phyloP scores from a whole-genome alignment of 306 rosid species.

The Oemleria cerasiformis region DNA sequence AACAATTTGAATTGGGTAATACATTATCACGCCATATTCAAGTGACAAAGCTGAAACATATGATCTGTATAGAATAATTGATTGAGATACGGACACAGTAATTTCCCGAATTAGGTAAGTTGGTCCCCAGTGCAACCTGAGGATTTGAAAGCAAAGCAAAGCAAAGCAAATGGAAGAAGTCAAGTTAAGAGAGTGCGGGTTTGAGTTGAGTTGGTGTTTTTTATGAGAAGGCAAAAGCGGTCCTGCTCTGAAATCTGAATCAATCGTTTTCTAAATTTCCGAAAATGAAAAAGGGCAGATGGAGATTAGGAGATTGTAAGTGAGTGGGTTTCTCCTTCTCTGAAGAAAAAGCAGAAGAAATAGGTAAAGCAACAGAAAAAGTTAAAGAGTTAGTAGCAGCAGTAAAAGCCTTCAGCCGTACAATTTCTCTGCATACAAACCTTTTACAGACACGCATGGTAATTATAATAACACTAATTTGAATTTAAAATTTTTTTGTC shows the following conservation, averaged over 20 bases:
- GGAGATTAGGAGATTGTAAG: conserved; percentile 39
- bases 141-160: conserved; percentile 5
- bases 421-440: conserved; percentile 52
- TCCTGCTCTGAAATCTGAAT: conserved; percentile 22
- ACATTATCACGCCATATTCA: no score
- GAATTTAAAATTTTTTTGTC: conserved; percentile 36
- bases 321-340: conserved; percentile 35
- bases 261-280: conserved; percentile 30
- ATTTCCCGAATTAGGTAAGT: no score
- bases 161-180: conserved; percentile 6
- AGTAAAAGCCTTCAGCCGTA: conserved; percentile 88
- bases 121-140: background rate
- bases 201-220: conserved; percentile 6
- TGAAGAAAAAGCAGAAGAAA: conserved; percentile 15
- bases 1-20: no score
- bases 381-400: conserved; percentile 76
- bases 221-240: conserved; percentile 24
- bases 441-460: conserved; percentile 47
- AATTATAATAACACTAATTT: no score
- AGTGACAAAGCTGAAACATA: no score
- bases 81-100: no score
- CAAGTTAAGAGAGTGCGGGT: conserved; percentile 14
- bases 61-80: no score
- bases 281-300: conserved; percentile 40
- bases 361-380: conserved; percentile 66